Percentiles rank a stretch among this genome's conserved stretches.
These are phyloP conservation scores for Ochromonas danica DNA, from an alignment of 108 stramenopile genomes.

Conservation along the genomic window DNA sequence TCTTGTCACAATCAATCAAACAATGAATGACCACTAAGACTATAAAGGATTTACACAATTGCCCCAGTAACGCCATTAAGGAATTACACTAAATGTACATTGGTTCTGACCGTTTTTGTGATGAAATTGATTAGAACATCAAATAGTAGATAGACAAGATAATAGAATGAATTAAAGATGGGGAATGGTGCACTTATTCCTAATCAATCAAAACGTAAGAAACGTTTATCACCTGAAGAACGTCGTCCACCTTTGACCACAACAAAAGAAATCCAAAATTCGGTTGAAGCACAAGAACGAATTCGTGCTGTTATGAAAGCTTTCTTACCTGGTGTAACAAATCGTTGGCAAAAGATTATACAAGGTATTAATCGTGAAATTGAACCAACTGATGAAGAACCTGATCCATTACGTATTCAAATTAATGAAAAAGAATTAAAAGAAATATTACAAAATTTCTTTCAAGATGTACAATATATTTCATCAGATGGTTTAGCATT, in stretches of 20 bases:
- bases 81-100: too few species aligned
- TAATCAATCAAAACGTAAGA: too few species aligned
- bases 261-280: neutral
- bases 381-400: neutral
- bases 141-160: too few species aligned
- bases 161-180: too few species aligned
- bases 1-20: too few species aligned
- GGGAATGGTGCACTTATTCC: too few species aligned
- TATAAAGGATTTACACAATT: too few species aligned
- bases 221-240: neutral
- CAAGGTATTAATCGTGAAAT: neutral
- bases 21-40: too few species aligned
- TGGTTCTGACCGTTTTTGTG: too few species aligned
- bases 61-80: too few species aligned
- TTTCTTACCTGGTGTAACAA: neutral
- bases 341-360: neutral
- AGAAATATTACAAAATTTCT: neutral
- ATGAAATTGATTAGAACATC: too few species aligned
- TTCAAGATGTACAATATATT: neutral
- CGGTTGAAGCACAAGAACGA: constrained; percentile 4
- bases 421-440: neutral
- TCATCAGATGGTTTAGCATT: neutral
- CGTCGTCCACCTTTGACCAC: neutral
- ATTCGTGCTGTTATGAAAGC: neutral
- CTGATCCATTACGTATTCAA: neutral